phyloP scores from a whole-genome alignment of 2,329 filamentous ascomycete species.

The Cylindrodendrum hubeiense region DNA sequence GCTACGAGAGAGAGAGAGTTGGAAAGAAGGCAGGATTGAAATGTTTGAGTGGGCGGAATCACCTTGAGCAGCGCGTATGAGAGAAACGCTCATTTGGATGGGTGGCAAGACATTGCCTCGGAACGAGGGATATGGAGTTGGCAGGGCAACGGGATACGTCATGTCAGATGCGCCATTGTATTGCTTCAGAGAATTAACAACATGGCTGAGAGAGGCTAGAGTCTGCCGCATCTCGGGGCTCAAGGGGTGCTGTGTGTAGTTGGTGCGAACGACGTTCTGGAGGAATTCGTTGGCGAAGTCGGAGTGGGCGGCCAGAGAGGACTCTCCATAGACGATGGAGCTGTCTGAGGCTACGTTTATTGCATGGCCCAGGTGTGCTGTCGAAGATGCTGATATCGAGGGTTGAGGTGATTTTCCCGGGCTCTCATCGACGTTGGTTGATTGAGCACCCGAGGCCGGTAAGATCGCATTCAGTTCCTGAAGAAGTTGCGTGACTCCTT shows the following conservation, averaged over 20 bases:
- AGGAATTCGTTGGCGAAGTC: conserved; percentile 60
- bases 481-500: conserved; percentile 49
- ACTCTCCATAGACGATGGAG: conserved; percentile 56
- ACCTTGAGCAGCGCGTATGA: conserved; percentile 35
- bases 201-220: conserved; percentile 47
- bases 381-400: conserved; percentile 7
- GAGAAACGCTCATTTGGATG: conserved; percentile 35
- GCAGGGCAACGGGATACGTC: conserved; percentile 36
- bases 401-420: neutral
- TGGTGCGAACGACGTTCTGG: conserved; percentile 48
- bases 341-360: conserved; percentile 35
- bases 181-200: conserved; percentile 38
- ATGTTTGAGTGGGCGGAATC: neutral
- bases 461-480: conserved; percentile 46
- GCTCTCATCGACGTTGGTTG: neutral
- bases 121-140: conserved; percentile 22
- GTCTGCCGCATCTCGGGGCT: conserved; percentile 49
- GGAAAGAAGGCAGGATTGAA: neutral
- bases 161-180: conserved; percentile 38
- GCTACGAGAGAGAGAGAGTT: neutral
- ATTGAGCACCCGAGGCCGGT: conserved; percentile 9
- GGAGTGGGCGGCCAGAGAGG: conserved; percentile 59
- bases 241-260: conserved; percentile 37
- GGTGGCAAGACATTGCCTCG: conserved; percentile 35
- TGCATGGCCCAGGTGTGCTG: conserved; percentile 16